Evolutionary conservation across 148 eudicot genomes (phyloP).

Genomic region (Hydrangea macrophylla): DNA sequence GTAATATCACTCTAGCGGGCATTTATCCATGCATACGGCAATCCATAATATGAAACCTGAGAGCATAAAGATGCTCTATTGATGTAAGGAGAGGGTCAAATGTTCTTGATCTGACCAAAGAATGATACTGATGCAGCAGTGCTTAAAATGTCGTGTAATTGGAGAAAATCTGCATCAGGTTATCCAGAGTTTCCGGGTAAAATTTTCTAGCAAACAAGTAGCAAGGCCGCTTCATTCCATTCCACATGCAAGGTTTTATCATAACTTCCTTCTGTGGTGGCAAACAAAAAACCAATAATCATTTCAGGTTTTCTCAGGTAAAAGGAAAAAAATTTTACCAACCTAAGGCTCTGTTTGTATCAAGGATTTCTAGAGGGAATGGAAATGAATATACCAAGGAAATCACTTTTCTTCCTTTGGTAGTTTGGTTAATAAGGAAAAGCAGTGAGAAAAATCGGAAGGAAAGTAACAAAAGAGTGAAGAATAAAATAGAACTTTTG

Average conservation of each 20-base stretch:
- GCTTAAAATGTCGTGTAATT: slow-evolving; percentile 52
- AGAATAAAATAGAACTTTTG: too few relatives aligned
- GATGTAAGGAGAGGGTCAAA: slow-evolving; percentile 13
- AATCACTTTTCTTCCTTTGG: too few relatives aligned
- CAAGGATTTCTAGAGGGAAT: background rate
- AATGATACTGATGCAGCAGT: slow-evolving; percentile 16
- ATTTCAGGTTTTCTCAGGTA: background rate
- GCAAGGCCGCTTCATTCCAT: slow-evolving; percentile 78
- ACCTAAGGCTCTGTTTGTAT: background rate
- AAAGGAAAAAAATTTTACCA: background rate
- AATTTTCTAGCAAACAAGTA: slow-evolving; percentile 87
- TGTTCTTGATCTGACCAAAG: slow-evolving; percentile 25
- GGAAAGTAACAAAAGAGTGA: too few relatives aligned
- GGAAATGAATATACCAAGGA: background rate
- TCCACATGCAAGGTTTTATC: slow-evolving; percentile 71
- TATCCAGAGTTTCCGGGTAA: slow-evolving; percentile 72
- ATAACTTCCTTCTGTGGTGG: slow-evolving; percentile 51
- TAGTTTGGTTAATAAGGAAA: too few relatives aligned
- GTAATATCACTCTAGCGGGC: too few relatives aligned
- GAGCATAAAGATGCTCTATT: background rate
- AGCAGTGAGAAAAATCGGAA: too few relatives aligned
- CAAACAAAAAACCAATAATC: background rate
- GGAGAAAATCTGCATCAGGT: slow-evolving; percentile 63
- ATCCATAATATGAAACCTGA: background rate
- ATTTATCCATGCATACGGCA: background rate